A percentile compares a stretch with the other conserved stretches of the same genome.
These are phyloP conservation scores for Aspergillus thermomutatus DNA, from an alignment of 2,329 filamentous ascomycete species.

Conservation along the genomic window DNA sequence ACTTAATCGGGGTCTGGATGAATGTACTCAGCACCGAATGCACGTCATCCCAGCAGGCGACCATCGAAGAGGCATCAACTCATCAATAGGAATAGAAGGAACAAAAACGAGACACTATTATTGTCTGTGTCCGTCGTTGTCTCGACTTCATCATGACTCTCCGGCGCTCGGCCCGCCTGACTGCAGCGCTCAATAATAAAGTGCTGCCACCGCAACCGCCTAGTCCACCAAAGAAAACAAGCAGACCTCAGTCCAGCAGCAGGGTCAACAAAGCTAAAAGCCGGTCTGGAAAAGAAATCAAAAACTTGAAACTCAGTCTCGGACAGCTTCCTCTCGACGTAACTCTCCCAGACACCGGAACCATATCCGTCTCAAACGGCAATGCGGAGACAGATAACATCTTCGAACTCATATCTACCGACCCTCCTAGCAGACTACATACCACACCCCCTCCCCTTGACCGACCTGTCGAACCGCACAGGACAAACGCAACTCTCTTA, in stretches of 20 bases:
- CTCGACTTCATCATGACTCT: constrained; percentile 44
- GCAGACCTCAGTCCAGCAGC: constrained; percentile 20
- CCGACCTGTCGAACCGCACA: constrained; percentile 46
- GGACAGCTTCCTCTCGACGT: not conserved
- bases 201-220: constrained; percentile 15
- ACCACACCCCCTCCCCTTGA: constrained; percentile 42
- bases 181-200: constrained; percentile 23
- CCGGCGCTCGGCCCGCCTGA: constrained; percentile 51
- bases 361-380: constrained; percentile 10
- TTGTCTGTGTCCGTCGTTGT: not conserved
- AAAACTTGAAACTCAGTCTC: constrained; percentile 3
- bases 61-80: not conserved
- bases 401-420: constrained; percentile 14
- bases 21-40: not conserved
- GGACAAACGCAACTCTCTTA: constrained; percentile 48
- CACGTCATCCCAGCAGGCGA: not conserved
- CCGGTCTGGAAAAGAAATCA: constrained; percentile 20
- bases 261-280: constrained; percentile 31
- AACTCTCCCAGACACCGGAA: constrained; percentile 4
- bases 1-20: not conserved
- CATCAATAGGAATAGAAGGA: not conserved
- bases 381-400: constrained; percentile 34
- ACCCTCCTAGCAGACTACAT: constrained; percentile 40
- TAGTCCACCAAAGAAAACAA: constrained; percentile 20
- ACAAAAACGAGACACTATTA: not conserved